Evolutionary conservation across 345 rosid genomes (phyloP).

Genomic region (Dipteronia dyeriana): DNA sequence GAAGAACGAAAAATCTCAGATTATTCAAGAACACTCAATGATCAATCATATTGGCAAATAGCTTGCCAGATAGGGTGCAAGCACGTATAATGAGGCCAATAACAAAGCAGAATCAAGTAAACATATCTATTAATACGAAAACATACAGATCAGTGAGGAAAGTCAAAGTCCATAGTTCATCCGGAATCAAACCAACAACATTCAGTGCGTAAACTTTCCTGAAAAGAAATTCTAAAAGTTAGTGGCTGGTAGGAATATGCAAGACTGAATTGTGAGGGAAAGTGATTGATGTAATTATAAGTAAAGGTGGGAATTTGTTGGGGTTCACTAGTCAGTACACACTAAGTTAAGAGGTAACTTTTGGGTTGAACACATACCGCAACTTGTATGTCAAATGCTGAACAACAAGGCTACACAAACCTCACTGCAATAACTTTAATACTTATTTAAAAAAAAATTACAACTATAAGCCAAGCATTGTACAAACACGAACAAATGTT

Average conservation of each 20-base stretch:
- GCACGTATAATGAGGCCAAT: background rate
- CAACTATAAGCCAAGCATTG: too few relatives aligned
- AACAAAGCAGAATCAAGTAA: background rate
- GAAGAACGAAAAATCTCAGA: conserved; percentile 3
- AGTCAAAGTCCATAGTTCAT: conserved; percentile 52
- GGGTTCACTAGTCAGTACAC: background rate
- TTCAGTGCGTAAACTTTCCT: conserved; percentile 42
- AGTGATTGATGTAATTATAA: too few relatives aligned
- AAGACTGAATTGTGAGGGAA: background rate
- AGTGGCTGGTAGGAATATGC: background rate
- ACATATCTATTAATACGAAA: background rate
- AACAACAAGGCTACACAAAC: too few relatives aligned
- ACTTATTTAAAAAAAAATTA: too few relatives aligned
- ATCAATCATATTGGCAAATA: background rate
- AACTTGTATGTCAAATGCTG: too few relatives aligned
- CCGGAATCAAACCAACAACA: conserved; percentile 45
- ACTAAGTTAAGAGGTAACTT: background rate
- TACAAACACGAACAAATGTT: background rate
- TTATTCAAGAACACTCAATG: background rate
- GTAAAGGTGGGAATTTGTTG: background rate
- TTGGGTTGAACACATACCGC: too few relatives aligned
- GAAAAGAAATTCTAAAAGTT: conserved; percentile 9
- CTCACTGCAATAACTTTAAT: too few relatives aligned
- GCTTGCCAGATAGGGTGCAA: background rate
- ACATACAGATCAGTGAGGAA: conserved; percentile 49